Base-by-base conservation (phyloP, 1,284 basidiomycete species). In the Violaceomyces palustris region DNA sequence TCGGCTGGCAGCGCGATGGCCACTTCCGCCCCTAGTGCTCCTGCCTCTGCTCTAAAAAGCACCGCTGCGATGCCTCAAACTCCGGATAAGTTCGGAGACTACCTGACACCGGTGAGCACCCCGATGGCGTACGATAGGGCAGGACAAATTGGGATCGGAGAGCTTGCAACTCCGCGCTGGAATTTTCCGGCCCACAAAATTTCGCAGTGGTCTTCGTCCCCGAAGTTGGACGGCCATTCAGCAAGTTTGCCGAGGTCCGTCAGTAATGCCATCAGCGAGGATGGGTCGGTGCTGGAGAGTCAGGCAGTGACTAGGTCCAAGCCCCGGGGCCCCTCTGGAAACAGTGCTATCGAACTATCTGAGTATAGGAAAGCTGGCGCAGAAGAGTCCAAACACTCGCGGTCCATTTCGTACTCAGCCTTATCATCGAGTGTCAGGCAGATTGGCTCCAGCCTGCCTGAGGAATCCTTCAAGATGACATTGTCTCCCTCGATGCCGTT, bases 131-230 rank as follows among this genome's bases (percentile, higher is more conserved):
- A 86, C 57, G 92, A 98, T 76, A 80, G 93, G 43, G 81, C 84
- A 14, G 87, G 83, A 19, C 81, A 97, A 30, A 83, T 97, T 42
- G 93, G 93, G 17, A 87, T 97, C 9, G 93, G 93, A 28, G 93
- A 97, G 75, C 81, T 97, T n/a, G 79, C 90, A 6, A 97, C 93
- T n/a, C 93, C 93, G 28, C 82, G 91, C 55, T 98, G 91, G 92
- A 80, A 55, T 26, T 60, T 64, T 26, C 40, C 55, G 4, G 34
- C 44, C 24, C 41, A 49, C 4, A 39, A 50, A 7, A 24, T 51
- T 32, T 53, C 50, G 7, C 36, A 18, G 11, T 51, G 50, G 52
- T 38, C 47, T 23, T 9, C 34, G 5, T 34, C 18, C 15, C 18
- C 8, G 32, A 22, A 4, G 32, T 11, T 10, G 30, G 10, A 17